Evolutionary conservation across 345 rosid species (phyloP), one percentile per base, ranked within the genome.

Genomic region (Euphorbia lathyris): DNA sequence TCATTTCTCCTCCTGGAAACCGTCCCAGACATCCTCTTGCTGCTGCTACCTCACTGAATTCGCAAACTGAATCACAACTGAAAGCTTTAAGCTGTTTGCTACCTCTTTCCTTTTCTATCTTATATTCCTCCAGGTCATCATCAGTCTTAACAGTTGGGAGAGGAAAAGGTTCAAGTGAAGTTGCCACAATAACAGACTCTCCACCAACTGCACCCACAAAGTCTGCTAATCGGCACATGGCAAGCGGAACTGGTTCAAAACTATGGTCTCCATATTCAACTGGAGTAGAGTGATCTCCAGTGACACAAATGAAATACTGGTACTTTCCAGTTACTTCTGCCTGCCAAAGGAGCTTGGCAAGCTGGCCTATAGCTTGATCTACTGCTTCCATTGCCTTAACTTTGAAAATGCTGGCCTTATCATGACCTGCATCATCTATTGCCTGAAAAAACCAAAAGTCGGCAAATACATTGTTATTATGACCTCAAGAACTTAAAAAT

Each of bases 261-360:
- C 97, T 95, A 80, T 95, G 98, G 73, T 95, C 98, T 57, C 98
- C 97, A 53, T 95, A 92, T 80, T 90, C 99, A 45, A 92, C 99
- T 0, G 97, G 96, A 16, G 99, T 95, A 42, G 97, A 92, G 82
- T 92, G 98, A 78, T 95, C 99, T 30, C 99, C 97, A 0, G 99
- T 95, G 59, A 92, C 86, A 75, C 92, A 91, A 42, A 92, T 80
- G 64, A 80, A 90, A 61, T 87, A 95, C 59, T 87, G 73, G 70
- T 86, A 90, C 16, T 81, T 79, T 23, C 87, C 79, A 0, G 76
- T 81, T 63, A 74, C 72, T 76, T 95, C 99, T 40, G 86, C 94
- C 64, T 85, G 84, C 97, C 90, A 90, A 26, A 95, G 86, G 60
- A 92, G 86, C 81, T 87, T 95, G 68, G 91, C 97, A 36, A 95